Evolutionary conservation across 2,329 filamentous ascomycete species (phyloP).

Genomic region (Botrytis porri): DNA sequence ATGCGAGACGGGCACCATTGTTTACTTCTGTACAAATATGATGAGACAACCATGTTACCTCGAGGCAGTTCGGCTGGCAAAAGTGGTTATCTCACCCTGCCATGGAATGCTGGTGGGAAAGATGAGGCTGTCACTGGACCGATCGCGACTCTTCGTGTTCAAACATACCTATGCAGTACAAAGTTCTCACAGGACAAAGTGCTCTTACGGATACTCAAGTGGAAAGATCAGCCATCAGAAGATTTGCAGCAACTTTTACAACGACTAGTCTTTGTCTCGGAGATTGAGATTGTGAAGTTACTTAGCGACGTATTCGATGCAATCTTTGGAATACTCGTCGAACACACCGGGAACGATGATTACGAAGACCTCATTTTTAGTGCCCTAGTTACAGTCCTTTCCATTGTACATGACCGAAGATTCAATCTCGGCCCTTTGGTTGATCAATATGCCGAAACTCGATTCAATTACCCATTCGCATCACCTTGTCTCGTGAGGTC

Average conservation of each 20-base stretch:
- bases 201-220: slow-evolving; percentile 78
- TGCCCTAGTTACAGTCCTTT: slow-evolving; percentile 81
- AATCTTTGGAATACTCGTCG: slow-evolving; percentile 86
- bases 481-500: slow-evolving; percentile 85
- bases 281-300: slow-evolving; percentile 96
- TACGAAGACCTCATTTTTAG: slow-evolving; percentile 92
- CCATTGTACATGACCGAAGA: slow-evolving; percentile 89
- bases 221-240: slow-evolving; percentile 72
- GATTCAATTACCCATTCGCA: slow-evolving; percentile 91
- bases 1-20: slow-evolving; percentile 80
- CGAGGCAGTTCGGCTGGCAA: slow-evolving; percentile 63
- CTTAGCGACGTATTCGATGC: slow-evolving; percentile 85
- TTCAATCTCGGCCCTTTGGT: slow-evolving; percentile 91
- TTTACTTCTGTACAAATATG: slow-evolving; percentile 82
- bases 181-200: slow-evolving; percentile 89
- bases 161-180: slow-evolving; percentile 91
- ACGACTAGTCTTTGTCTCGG: slow-evolving; percentile 86
- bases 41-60: slow-evolving; percentile 77
- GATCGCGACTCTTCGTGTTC: slow-evolving; percentile 72
- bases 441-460: slow-evolving; percentile 82
- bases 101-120: slow-evolving; percentile 70
- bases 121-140: slow-evolving; percentile 72
- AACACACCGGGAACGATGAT: slow-evolving; percentile 86
- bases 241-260: slow-evolving; percentile 73
- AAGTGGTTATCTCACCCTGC: slow-evolving; percentile 81